Evolutionary conservation across 495 filamentous ascomycete species (phyloP), one percentile per base, ranked within the genome.

Genomic region (Jackrogersella minutella): DNA sequence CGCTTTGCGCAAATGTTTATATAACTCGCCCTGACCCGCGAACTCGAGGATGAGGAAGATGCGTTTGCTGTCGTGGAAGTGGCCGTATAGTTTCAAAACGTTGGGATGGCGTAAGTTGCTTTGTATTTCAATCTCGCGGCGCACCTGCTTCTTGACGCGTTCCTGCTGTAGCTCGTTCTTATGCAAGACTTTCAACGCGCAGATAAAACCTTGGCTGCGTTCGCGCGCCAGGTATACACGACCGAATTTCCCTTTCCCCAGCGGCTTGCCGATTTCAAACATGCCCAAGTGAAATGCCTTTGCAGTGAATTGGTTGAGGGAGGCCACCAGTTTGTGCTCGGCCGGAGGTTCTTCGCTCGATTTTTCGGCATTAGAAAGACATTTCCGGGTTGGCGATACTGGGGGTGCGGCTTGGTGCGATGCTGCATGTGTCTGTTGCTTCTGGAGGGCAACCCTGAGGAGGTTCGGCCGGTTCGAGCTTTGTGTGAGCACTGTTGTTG

Each of bases 121-220:
- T 14, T 70, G 66, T 9, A 70, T n/a, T 16, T 69, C 61, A 16
- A 69, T 65, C 43, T 69, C 66, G 17, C 50, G 34, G 3, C 34
- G 56, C 16, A 69, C 61, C 8, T 69, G 61, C 19, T 3, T 57
- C 24, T 64, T 51, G 8, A 22, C 43, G 0, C 16, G 11, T 2
- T 22, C 26, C 8, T 39, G 9, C n/a, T 13, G 10, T 0, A 64
- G 26, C 11, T 47, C 41, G 24, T 52, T 53, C 46, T 70, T 62
- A 8, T 58, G 9, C 5, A 69, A 14, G 34, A 70, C 40, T 30
- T 70, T 70, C 4, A 70, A 62, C 0, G 62, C 66, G n/a, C 66
- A 70, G 19, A 70, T 58, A 14, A 33, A 55, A 24, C 50, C 55
- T 1, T 41, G 31, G 5, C 37, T n/a, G 4, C 55, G 50, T 21